Conservation (phyloP, 1,139 yeast genomes). For the Pichia cactophila region DNA sequence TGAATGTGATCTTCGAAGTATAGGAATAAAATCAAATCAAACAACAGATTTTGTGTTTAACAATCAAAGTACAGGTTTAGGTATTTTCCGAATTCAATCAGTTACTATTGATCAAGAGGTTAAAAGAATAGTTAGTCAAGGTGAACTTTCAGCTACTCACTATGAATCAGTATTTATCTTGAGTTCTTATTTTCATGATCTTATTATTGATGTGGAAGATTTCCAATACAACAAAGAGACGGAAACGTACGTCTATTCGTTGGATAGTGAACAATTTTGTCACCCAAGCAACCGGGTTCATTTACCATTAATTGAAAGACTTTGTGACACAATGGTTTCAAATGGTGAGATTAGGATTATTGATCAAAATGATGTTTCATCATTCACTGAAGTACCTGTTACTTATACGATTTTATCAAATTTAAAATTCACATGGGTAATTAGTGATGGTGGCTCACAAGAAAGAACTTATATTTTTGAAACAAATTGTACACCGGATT, state of each 20-base stretch:
- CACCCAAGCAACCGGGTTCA: neutral
- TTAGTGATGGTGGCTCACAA: neutral
- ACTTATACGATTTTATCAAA: neutral
- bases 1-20: conserved; percentile 4
- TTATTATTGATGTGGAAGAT: conserved; percentile 11
- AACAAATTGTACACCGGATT: neutral
- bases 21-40: conserved; percentile 4
- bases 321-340: neutral
- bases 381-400: neutral
- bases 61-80: conserved; percentile 12
- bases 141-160: conserved; percentile 2
- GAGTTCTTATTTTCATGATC: conserved; percentile 5
- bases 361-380: neutral
- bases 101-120: conserved; percentile 1
- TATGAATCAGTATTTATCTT: neutral
- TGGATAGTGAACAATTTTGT: too few species aligned
- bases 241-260: neutral
- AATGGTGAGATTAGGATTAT: neutral
- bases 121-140: neutral
- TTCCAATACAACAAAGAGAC: conserved; percentile 5
- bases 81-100: conserved; percentile 13
- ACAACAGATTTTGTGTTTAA: conserved; percentile 13
- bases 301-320: neutral
- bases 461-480: neutral
- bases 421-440: neutral